Base-by-base conservation (phyloP, 208 protist species). In the Wallacemonas rigidus region DNA sequence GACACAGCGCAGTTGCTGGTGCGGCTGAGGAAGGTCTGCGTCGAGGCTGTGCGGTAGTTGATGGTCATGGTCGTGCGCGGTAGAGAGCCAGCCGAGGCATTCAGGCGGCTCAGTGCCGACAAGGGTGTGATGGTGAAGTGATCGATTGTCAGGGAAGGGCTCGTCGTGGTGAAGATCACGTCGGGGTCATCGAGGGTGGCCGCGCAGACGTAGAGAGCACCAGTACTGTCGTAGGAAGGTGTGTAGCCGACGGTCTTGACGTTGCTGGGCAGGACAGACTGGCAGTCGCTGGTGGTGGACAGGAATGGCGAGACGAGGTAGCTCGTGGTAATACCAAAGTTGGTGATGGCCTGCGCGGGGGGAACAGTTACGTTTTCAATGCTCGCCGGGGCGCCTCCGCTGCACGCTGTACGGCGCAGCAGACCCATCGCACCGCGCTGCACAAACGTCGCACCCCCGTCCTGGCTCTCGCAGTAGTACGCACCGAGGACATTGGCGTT, bases 381-480 rank as follows among this genome's bases (percentile, higher is more conserved):
- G 76, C 76, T 83, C 44, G 78, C 77, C 8, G 71, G 44, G 7
- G 58, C 55, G 43, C 79, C 81, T 15, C 56, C 62, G 7, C 36
- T 12, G 74, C 88, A 93, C 44, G 67, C 68, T 7, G 62, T 60
- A 39, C 71, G 54, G 39, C 79, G 85, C 67, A 93, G 76, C 11
- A 93, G 65, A 1, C 50, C 67, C 74, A 93, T 82, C 43, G 35
- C 40, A 15, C 88, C 88, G 63, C 82, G 79, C n/a, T 57, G 44
- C 17, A 53, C 72, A 68, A 76, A 89, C 35, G 62, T 69, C 38
- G 39, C 55, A 36, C 76, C 78, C 64, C 62, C 71, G 70, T 73
- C 74, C 44, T 54, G 53, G 61, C 76, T 83, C 74, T 93, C 88
- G 72, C 88, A 93, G 78, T 90, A 93, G 77, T 88, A 82, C 43